phyloP scores from a whole-genome alignment of 106 monocot genomes.

The Posidonia australis region DNA sequence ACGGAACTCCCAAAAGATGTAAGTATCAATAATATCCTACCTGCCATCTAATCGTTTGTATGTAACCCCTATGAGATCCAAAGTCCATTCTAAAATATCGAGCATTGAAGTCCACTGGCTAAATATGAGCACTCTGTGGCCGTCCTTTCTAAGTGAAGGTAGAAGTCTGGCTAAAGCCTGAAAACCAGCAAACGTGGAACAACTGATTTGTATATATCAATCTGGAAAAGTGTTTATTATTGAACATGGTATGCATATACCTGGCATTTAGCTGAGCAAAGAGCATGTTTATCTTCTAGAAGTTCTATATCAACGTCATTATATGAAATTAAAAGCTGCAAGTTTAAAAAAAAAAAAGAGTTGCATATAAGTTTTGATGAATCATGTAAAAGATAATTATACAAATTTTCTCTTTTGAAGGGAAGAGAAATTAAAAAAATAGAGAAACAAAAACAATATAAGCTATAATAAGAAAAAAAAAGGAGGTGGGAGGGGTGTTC shows the following conservation, averaged over 20 bases:
- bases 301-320: conserved; percentile 39
- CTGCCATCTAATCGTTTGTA: conserved; percentile 92
- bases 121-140: conserved; percentile 90
- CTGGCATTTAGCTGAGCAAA: conserved; percentile 89
- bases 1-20: not conserved
- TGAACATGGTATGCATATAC: conserved; percentile 13
- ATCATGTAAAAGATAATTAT: not conserved
- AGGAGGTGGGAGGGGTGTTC: too few species aligned
- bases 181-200: conserved; percentile 8
- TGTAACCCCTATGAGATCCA: conserved; percentile 81
- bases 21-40: conserved; percentile 14
- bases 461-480: not conserved
- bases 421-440: not conserved
- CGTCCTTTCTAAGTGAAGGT: conserved; percentile 41
- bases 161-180: conserved; percentile 80
- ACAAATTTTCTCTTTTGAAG: not conserved
- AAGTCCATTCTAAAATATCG: conserved; percentile 92
- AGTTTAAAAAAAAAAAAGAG: not conserved
- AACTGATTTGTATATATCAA: not conserved
- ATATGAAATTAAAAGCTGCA: conserved; percentile 81
- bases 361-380: not conserved
- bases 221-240: not conserved
- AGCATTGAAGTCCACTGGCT: conserved; percentile 99
- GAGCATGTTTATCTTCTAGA: conserved; percentile 62
- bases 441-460: not conserved